phyloP scores from a whole-genome alignment of 768 basidiomycete species.

The Exsudoporus frostii region DNA sequence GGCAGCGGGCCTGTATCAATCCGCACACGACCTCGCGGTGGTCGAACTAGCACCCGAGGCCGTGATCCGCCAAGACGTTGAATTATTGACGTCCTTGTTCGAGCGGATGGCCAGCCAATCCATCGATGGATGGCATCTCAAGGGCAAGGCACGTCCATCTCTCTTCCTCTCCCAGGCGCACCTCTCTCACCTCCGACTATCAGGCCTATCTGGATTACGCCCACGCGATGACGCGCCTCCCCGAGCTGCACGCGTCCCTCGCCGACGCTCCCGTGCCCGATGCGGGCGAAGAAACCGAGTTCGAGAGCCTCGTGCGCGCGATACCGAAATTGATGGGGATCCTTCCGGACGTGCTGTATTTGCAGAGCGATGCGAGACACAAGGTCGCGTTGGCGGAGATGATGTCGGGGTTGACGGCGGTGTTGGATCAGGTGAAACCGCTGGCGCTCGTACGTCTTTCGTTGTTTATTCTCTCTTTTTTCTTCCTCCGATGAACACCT shows the following conservation, averaged over 20 bases:
- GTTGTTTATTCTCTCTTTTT: neutral
- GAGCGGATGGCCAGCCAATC: constrained; percentile 51
- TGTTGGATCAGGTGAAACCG: constrained; percentile 60
- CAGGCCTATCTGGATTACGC: constrained; percentile 75
- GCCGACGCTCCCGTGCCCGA: constrained; percentile 45
- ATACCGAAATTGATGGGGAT: constrained; percentile 65
- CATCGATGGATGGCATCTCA: constrained; percentile 75
- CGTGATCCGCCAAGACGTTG: constrained; percentile 54
- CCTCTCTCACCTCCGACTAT: constrained; percentile 4
- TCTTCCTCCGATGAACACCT: neutral
- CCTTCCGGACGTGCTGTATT: constrained; percentile 64
- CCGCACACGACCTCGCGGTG: constrained; percentile 83
- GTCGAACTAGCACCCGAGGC: constrained; percentile 87
- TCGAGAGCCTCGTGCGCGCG: constrained; percentile 57
- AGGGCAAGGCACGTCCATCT: constrained; percentile 64
- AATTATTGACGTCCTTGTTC: constrained; percentile 69
- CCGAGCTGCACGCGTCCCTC: constrained; percentile 47
- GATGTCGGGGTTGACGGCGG: constrained; percentile 56
- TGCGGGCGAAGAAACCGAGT: constrained; percentile 44
- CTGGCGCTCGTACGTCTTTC: constrained; percentile 51
- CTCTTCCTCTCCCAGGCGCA: neutral
- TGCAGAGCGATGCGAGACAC: constrained; percentile 59
- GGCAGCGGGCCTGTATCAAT: constrained; percentile 61
- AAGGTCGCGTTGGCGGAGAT: constrained; percentile 71
- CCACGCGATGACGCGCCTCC: constrained; percentile 57